Evolutionary conservation across 2,329 filamentous ascomycete genomes (phyloP), one percentile per base, ranked within the genome.

Genomic region (Colletotrichum shisoi): DNA sequence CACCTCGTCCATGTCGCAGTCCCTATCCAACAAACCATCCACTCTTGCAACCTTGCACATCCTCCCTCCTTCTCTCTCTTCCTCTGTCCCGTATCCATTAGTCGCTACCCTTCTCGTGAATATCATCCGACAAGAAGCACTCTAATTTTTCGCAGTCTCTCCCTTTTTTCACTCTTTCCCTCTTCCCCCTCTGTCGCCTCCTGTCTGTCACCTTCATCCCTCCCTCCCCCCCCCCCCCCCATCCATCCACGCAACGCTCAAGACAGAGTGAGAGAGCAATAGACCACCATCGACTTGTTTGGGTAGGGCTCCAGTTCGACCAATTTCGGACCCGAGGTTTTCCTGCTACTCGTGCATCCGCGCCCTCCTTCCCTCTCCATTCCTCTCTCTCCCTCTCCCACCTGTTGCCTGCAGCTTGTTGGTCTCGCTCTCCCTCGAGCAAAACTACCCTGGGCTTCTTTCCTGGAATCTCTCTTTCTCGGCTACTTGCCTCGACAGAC

Each of bases 31-130:
- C 48, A 67, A 52, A 56, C 39, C 53, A 59, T 57, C 49, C 68
- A 65, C 64, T 59, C 63, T 60, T 62, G 65, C 44, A 70, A 63
- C 57, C 74, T 76, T 71, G 74, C 62, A 56, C 31, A 51, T 57
- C 42, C 45, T 61, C 53, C 54, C 53, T 60, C 51, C 42, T 57
- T 44, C 49, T 56, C 54, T 57, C 21, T 40, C 57, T 56, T 49
- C 51, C 59, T 65, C 44, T 45, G 39, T 54, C 42, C 61, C 42
- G 61, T 65, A 67, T 60, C 54, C 61, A 68, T 68, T 68, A 60
- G 52, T 52, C 57, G 48, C 67, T 44, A 46, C 56, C 42, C 53
- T 64, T 56, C 54, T 59, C 59, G 61, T 60, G 65, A 68, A 68
- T 68, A 68, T 68, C 65, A 65, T 68, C 65, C 62, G 61, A 68